Percentiles rank a stretch among this genome's conserved stretches.
Conservation (phyloP, 441 rosid species). For the Erodium chrysanthum region DNA sequence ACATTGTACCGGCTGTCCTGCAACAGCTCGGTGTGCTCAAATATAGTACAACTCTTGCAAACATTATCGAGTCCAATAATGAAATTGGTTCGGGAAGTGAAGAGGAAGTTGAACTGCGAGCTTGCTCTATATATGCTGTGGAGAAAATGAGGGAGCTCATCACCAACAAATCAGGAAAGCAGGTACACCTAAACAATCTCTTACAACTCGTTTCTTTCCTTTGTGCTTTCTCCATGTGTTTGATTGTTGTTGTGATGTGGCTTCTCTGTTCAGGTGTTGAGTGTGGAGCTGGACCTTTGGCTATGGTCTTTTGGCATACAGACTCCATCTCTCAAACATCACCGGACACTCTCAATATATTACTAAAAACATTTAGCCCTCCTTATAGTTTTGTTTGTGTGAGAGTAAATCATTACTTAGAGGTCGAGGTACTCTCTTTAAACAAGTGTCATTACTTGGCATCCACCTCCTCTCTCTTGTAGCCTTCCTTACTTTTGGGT, state of each 20-base stretch:
- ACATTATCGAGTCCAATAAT: slow-evolving; percentile 27
- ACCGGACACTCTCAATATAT: slow-evolving; percentile 56
- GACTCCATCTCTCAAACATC: slow-evolving; percentile 42
- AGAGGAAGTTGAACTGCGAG: slow-evolving; percentile 74
- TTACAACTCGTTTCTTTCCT: not conserved
- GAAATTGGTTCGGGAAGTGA: slow-evolving; percentile 62
- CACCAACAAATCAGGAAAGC: slow-evolving; percentile 41
- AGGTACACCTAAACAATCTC: slow-evolving; percentile 28
- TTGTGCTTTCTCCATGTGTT: not conserved
- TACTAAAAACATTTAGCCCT: slow-evolving; percentile 24
- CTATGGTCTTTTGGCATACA: slow-evolving; percentile 60
- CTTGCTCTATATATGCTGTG: slow-evolving; percentile 69
- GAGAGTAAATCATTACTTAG: no score
- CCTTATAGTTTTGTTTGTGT: no score
- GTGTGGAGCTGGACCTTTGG: slow-evolving; percentile 75
- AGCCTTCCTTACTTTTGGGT: no score
- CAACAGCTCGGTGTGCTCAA: slow-evolving; percentile 60
- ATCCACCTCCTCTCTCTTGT: no score
- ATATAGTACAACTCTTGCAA: slow-evolving; percentile 46
- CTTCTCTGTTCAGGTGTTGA: slow-evolving; percentile 42
- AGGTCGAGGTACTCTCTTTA: no score
- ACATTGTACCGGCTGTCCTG: slow-evolving; percentile 67
- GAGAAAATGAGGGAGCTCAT: slow-evolving; percentile 64
- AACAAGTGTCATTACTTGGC: no score
- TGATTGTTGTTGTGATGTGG: not conserved